Percentiles rank a stretch among this genome's conserved stretches.
Conservation (phyloP, 306 rosid species). For the Medicago truncatula region MtrunA17r5.0-ANR NC_053049.1:43513501-43514000, state of each 20-base stretch:
- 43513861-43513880: slow-evolving; percentile 56
- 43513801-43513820: slow-evolving; percentile 61
- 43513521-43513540: slow-evolving; percentile 68
- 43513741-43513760: slow-evolving; percentile 90
- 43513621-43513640: slow-evolving; percentile 79
- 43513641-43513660: slow-evolving; percentile 83
- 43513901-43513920: slow-evolving; percentile 92
- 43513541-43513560: slow-evolving; percentile 95
- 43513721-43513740: slow-evolving; percentile 78
- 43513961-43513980: slow-evolving; percentile 92
- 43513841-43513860: slow-evolving; percentile 49
- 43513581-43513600: slow-evolving; percentile 90
- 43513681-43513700: slow-evolving; percentile 92
- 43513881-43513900: slow-evolving; percentile 95
- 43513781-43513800: slow-evolving; percentile 39
- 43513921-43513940: slow-evolving; percentile 65
- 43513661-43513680: slow-evolving; percentile 84
- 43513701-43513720: slow-evolving; percentile 94
- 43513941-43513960: slow-evolving; percentile 72
- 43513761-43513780: slow-evolving; percentile 77
- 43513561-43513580: slow-evolving; percentile 98
- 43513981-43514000: slow-evolving; percentile 98
- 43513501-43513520: slow-evolving; percentile 69
- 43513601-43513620: slow-evolving; percentile 55
- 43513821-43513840: slow-evolving; percentile 42